Conservation (phyloP, 2,329 filamentous ascomycete species). For the Penicillium sp. region DNA sequence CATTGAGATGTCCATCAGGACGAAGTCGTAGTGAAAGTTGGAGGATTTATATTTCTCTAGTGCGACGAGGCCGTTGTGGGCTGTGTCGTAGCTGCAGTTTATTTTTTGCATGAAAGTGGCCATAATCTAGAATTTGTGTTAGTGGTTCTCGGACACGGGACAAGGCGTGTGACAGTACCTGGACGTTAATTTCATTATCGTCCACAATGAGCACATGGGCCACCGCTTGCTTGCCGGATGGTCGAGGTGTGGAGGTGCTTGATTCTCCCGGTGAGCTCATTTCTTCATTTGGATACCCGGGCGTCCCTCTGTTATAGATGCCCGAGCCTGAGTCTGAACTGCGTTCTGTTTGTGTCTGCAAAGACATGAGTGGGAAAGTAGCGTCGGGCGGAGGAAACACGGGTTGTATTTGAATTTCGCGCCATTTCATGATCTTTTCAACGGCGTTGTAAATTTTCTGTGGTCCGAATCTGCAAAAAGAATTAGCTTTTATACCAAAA, state of each 20-base stretch:
- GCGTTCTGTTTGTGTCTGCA: neutral
- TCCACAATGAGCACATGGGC: constrained; percentile 42
- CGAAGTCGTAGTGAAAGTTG: constrained; percentile 35
- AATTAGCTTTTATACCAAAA: neutral
- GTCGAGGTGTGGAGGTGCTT: neutral
- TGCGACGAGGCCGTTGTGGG: constrained; percentile 41
- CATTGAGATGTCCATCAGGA: constrained; percentile 46
- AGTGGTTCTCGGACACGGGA: neutral
- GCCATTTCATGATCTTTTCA: constrained; percentile 12
- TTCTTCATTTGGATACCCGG: neutral
- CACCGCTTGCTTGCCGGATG: constrained; percentile 2
- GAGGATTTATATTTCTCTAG: constrained; percentile 38
- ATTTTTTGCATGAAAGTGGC: constrained; percentile 41
- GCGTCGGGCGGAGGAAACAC: neutral
- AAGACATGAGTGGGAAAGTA: neutral
- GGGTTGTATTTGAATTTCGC: neutral
- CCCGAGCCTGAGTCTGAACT: neutral
- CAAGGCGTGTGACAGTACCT: constrained; percentile 13
- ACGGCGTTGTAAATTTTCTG: constrained; percentile 29
- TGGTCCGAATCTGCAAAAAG: constrained; percentile 26
- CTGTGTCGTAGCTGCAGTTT: constrained; percentile 39
- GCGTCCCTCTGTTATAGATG: neutral
- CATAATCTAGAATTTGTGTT: constrained; percentile 28
- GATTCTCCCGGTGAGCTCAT: neutral
- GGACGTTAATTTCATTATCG: constrained; percentile 46